Conservation (phyloP, 1,284 basidiomycete genomes). For the Trametes pubescens region DNA sequence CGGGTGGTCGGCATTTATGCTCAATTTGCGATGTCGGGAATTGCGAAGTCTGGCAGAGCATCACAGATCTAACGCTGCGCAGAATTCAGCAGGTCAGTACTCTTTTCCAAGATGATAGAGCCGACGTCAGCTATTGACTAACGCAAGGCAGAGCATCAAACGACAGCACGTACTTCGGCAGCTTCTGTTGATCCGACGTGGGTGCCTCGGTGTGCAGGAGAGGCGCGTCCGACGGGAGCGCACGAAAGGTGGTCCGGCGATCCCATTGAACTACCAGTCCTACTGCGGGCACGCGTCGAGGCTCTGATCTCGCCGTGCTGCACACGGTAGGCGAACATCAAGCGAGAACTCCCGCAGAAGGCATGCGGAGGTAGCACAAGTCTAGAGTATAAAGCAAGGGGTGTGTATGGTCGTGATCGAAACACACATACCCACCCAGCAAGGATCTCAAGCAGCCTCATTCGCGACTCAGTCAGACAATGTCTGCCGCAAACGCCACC, state of each 20-base stretch:
- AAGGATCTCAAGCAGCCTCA: not conserved
- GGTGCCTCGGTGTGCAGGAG: not conserved
- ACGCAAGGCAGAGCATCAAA: too few species aligned
- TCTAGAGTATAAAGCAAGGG: not conserved
- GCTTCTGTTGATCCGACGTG: not conserved
- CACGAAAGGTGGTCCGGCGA: not conserved
- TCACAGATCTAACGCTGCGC: too few species aligned
- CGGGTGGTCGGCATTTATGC: too few species aligned
- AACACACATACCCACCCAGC: not conserved
- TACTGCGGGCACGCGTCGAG: not conserved
- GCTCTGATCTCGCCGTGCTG: not conserved
- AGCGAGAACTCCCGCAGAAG: too few species aligned
- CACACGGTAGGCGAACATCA: not conserved
- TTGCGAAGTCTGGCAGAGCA: too few species aligned
- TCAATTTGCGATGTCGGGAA: too few species aligned
- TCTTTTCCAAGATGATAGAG: too few species aligned
- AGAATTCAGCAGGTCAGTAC: too few species aligned
- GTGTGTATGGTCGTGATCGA: not conserved
- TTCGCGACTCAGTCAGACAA: not conserved
- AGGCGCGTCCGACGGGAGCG: constrained; percentile 10
- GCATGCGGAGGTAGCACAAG: not conserved
- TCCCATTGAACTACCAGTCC: not conserved
- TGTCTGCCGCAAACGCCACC: not conserved
- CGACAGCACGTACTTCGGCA: too few species aligned
- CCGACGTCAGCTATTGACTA: too few species aligned